phyloP scores from a whole-genome alignment of 2,329 filamentous ascomycete species.

The Nemania diffusa region DNA sequence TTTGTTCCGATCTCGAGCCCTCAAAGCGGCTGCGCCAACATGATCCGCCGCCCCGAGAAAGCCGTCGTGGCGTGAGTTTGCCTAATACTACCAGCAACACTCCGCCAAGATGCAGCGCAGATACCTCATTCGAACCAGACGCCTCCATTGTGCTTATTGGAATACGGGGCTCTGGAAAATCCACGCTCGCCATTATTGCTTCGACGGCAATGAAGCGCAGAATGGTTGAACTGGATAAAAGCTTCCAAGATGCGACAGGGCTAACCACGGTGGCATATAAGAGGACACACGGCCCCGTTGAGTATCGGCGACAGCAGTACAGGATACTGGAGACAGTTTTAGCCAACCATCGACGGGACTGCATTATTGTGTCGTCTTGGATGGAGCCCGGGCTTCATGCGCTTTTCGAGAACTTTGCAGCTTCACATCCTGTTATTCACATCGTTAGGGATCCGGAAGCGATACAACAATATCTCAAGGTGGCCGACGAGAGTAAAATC shows the following conservation, averaged over 20 bases:
- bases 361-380: slow-evolving; percentile 78
- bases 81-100: slow-evolving; percentile 33
- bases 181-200: slow-evolving; percentile 78
- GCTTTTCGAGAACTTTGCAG: slow-evolving; percentile 69
- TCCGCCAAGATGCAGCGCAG: slow-evolving; percentile 43
- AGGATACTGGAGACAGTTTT: slow-evolving; percentile 70
- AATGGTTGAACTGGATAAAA: slow-evolving; percentile 74
- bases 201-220: slow-evolving; percentile 75
- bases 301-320: slow-evolving; percentile 72
- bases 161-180: slow-evolving; percentile 79
- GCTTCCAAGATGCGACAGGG: slow-evolving; percentile 73
- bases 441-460: slow-evolving; percentile 72
- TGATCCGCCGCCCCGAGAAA: slow-evolving; percentile 3
- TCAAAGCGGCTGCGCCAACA: slow-evolving; percentile 26
- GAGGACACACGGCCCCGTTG: slow-evolving; percentile 67
- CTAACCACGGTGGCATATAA: slow-evolving; percentile 71
- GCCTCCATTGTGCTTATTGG: slow-evolving; percentile 79
- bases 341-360: slow-evolving; percentile 65
- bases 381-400: slow-evolving; percentile 72
- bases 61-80: background rate
- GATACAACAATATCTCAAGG: slow-evolving; percentile 70
- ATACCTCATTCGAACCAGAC: slow-evolving; percentile 62
- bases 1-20: slow-evolving; percentile 16
- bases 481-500: slow-evolving; percentile 66
- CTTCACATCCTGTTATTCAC: slow-evolving; percentile 76